Percentiles rank a stretch among this genome's conserved stretches.
Evolutionary conservation across 2,329 filamentous ascomycete genomes (phyloP).

Genomic region (Alternaria sp.): DNA sequence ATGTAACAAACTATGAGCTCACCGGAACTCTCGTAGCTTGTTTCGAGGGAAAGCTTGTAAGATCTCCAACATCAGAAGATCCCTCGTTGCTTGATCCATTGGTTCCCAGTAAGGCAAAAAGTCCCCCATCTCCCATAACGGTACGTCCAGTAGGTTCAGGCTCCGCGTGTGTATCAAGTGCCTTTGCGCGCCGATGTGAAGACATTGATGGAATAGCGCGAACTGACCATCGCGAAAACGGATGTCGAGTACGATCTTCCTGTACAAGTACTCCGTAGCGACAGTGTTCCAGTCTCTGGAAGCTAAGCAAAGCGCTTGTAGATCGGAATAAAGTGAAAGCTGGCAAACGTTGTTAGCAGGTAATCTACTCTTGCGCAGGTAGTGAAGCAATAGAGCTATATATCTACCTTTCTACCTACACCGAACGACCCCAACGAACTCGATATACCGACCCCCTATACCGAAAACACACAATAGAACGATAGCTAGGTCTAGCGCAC

Average conservation of each 20-base stretch:
- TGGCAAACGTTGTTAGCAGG: background rate
- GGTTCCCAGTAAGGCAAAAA: background rate
- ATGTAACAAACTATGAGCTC: background rate
- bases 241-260: conserved; percentile 14
- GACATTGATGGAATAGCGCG: conserved; percentile 6
- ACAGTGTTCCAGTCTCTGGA: conserved; percentile 13
- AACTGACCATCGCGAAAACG: conserved; percentile 5
- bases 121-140: background rate
- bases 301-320: conserved; percentile 17
- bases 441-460: no score
- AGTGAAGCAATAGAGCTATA: no score
- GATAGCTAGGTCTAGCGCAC: no score
- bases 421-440: no score
- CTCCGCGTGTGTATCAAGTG: conserved; percentile 11
- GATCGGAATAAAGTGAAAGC: conserved; percentile 13
- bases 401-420: no score
- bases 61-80: conserved; percentile 1
- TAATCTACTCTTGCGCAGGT: background rate
- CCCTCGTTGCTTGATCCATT: background rate
- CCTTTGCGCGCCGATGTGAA: conserved; percentile 10
- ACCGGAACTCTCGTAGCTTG: conserved; percentile 13
- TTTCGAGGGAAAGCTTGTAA: conserved; percentile 12
- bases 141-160: conserved; percentile 14
- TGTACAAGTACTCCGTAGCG: conserved; percentile 15
- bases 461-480: no score